Base-by-base conservation (phyloP, 257 asterid species). In the Capsicum rhomboideum region DNA sequence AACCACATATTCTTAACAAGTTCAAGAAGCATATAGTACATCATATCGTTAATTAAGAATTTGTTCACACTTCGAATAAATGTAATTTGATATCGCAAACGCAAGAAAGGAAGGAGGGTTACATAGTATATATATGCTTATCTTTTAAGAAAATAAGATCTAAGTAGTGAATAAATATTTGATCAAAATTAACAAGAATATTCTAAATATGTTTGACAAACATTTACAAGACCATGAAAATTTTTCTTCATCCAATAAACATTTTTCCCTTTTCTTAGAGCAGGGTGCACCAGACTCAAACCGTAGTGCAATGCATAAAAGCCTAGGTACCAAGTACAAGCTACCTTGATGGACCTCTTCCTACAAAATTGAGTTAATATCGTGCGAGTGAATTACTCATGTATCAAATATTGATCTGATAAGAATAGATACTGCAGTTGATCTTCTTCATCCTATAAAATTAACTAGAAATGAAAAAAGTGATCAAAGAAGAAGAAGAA, bases 401-500 rank as follows among this genome's bases (percentile, higher is more conserved):
- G 0, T 55, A 7, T 52, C 8, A 52, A 20, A 55, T 66, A 66
- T 64, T 31, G 13, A 0, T 12, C 7, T n/a, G 29, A 61, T 10
- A 10, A 4, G 12, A 64, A 28, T 5, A 28, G 0, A 64, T 28
- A 63, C 18, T 11, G 23, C 0, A 13, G 5, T 13, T 12, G 4
- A 1, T 34, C 37, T 34, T 67, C 49, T 18, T 37, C 18, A 69
- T 69, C 18, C 0, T 3, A 34, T 34, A 2, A 34, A 37, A 34
- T 3, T 68, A 10, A 7, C 13, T 8, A 26, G 14, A 53, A 8
- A 9, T 68, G 55, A 40, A 26, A 84, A 64, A 83, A 59, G 21
- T 42, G 82, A 34, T 50, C 37, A 74, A 42, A 82, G 78, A 78
- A 86, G 59, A 79, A 63, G n/a, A n/a, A n/a, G n/a, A n/a, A n/a